These are phyloP conservation scores for Termitomyces sp. DNA, from an alignment of 768 basidiomycete species.

Conservation along the genomic window DNA sequence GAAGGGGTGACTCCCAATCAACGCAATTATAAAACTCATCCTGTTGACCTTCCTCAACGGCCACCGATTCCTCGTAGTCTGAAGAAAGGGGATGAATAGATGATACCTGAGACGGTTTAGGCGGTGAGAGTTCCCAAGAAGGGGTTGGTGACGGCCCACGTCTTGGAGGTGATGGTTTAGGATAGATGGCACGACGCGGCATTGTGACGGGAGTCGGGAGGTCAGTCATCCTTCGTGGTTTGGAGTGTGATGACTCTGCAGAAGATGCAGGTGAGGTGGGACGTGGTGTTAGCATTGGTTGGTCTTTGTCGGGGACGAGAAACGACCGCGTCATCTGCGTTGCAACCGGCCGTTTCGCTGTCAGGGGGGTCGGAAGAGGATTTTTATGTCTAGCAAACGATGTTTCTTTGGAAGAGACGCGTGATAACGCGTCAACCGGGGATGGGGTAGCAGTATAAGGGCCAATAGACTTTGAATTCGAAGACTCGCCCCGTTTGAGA, in stretches of 20 bases:
- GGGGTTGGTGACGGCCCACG: neutral
- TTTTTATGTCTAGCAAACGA: neutral
- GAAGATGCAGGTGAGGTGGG: neutral
- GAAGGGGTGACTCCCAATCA: neutral
- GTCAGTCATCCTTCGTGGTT: neutral
- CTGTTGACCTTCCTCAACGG: neutral
- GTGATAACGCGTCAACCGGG: constrained; percentile 1
- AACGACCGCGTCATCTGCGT: neutral
- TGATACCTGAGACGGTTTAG: neutral
- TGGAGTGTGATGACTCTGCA: neutral
- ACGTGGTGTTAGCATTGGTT: neutral
- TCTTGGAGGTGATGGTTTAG: neutral
- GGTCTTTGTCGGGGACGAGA: neutral
- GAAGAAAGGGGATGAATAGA: neutral
- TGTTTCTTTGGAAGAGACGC: neutral
- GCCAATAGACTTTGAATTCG: neutral
- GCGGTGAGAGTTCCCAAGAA: neutral
- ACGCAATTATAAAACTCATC: neutral
- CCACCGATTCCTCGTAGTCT: neutral
- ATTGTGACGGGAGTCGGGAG: constrained; percentile 9
- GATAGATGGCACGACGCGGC: neutral
- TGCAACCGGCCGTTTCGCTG: neutral
- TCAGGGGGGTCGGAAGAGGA: constrained; percentile 1
- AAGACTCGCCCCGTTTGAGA: constrained; percentile 1
- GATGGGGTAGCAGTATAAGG: constrained; percentile 1